phyloP scores from a whole-genome alignment of 2,329 filamentous ascomycete genomes.

The Nigrospora oryzae region DNA sequence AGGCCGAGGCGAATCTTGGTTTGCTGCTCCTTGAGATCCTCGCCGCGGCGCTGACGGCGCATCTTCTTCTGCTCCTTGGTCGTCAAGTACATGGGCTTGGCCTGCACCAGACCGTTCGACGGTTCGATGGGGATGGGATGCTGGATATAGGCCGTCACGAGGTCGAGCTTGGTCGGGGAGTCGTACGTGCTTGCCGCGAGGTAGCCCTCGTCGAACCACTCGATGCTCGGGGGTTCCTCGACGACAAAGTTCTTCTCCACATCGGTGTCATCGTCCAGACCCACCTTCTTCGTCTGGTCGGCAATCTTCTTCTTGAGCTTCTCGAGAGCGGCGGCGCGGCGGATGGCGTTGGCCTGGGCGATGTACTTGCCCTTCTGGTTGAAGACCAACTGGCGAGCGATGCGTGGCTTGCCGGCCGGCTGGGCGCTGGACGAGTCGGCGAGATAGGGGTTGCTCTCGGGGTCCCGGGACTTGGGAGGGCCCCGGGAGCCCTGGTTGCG shows the following conservation, averaged over 20 bases:
- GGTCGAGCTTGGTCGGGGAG: constrained; percentile 61
- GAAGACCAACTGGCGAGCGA: constrained; percentile 74
- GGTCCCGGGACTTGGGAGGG: constrained; percentile 22
- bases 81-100: constrained; percentile 89
- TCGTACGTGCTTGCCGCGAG: constrained; percentile 69
- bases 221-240: constrained; percentile 74
- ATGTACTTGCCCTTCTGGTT: constrained; percentile 98
- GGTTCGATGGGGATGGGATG: constrained; percentile 88
- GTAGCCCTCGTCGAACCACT: constrained; percentile 96
- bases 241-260: constrained; percentile 85
- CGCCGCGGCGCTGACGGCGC: constrained; percentile 81
- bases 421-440: constrained; percentile 54
- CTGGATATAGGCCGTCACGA: constrained; percentile 86
- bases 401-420: constrained; percentile 56
- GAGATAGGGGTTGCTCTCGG: constrained; percentile 63
- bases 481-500: constrained; percentile 8
- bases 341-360: constrained; percentile 80
- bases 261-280: constrained; percentile 84
- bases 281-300: constrained; percentile 77
- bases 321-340: constrained; percentile 81
- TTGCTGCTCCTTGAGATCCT: constrained; percentile 90
- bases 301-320: constrained; percentile 93
- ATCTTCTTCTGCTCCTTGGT: constrained; percentile 85
- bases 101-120: constrained; percentile 73
- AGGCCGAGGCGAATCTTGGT: constrained; percentile 90